Conservation (phyloP, 169 alveolate species). For the Blepharisma undulans region DNA sequence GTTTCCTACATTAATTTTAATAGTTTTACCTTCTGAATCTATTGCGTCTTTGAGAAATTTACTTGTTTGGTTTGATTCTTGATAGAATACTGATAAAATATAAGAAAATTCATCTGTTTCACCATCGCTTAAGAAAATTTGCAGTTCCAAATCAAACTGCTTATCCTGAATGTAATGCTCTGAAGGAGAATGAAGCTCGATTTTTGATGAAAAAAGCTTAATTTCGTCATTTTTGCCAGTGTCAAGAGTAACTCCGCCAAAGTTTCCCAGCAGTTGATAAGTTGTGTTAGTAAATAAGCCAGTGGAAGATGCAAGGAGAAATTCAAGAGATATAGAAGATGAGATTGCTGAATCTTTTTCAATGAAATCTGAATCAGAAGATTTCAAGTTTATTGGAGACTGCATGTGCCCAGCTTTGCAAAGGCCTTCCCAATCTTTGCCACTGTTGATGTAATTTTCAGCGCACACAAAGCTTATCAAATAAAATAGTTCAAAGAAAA, state of each 20-base stretch:
- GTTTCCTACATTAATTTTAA: neutral
- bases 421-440: slow-evolving; percentile 47
- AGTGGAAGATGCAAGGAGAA: neutral
- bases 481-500: neutral
- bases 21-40: slow-evolving; percentile 1
- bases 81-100: slow-evolving; percentile 8
- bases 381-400: slow-evolving; percentile 55
- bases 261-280: slow-evolving; percentile 41
- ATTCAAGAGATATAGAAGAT: neutral
- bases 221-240: slow-evolving; percentile 35
- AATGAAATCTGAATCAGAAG: slow-evolving; percentile 23
- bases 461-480: neutral
- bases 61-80: slow-evolving; percentile 24
- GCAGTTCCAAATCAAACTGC: slow-evolving; percentile 70
- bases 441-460: neutral
- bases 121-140: slow-evolving; percentile 56
- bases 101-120: slow-evolving; percentile 30
- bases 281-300: slow-evolving; percentile 32
- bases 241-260: slow-evolving; percentile 40
- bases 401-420: slow-evolving; percentile 44
- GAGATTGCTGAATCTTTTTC: slow-evolving; percentile 33
- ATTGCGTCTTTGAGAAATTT: slow-evolving; percentile 22
- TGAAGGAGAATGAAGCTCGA: slow-evolving; percentile 77
- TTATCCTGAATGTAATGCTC: slow-evolving; percentile 64
- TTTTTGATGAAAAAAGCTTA: slow-evolving; percentile 36